Conservation (phyloP, 345 rosid species). For the Rhizophora apiculata region DNA sequence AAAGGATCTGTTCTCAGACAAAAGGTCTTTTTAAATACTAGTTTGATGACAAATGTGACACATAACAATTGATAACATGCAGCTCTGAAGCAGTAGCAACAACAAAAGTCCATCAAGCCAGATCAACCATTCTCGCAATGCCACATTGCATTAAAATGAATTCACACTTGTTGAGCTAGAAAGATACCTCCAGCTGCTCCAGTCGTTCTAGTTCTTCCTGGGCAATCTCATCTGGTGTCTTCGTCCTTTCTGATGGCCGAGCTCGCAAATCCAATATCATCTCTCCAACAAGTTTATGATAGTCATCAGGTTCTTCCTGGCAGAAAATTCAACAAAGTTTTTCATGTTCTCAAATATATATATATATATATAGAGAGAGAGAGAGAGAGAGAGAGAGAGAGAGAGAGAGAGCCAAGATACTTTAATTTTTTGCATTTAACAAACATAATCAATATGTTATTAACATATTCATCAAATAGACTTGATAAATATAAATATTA, state of each 20-base stretch:
- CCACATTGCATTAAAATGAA: neutral
- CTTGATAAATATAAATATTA: too few relatives aligned
- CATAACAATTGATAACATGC: too few relatives aligned
- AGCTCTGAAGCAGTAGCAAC: neutral
- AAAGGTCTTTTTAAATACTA: too few relatives aligned
- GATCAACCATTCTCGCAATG: neutral
- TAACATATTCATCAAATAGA: too few relatives aligned
- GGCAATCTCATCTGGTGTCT: slow-evolving; percentile 97
- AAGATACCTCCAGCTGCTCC: slow-evolving; percentile 69
- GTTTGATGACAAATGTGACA: too few relatives aligned
- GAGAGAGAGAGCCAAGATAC: too few relatives aligned
- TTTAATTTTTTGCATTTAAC: too few relatives aligned
- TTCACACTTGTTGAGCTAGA: neutral
- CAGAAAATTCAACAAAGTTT: neutral
- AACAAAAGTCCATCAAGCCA: neutral
- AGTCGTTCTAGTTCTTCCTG: slow-evolving; percentile 81
- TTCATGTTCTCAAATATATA: too few relatives aligned
- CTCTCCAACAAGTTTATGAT: slow-evolving; percentile 51
- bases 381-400: too few relatives aligned
- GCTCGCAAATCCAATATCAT: slow-evolving; percentile 72
- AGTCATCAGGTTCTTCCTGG: slow-evolving; percentile 54
- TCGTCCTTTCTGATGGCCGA: slow-evolving; percentile 76
- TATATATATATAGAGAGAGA: too few relatives aligned
- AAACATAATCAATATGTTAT: too few relatives aligned
- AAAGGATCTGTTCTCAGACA: too few relatives aligned